phyloP scores from a whole-genome alignment of 2,329 filamentous ascomycete genomes.

The Chaetomium globosum region DNA sequence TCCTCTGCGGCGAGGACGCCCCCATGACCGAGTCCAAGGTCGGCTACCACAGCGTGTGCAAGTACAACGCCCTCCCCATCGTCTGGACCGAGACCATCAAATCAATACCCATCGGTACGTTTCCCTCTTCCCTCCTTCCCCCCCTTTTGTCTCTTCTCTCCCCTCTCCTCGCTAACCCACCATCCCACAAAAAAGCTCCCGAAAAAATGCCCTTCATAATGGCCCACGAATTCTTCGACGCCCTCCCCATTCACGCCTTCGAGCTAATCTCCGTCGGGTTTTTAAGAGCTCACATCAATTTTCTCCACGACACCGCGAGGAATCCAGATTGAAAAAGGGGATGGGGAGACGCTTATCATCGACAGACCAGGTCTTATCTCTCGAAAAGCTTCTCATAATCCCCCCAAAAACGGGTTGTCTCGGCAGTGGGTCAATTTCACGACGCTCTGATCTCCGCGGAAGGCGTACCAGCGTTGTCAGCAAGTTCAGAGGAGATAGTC shows the following conservation, averaged over 20 bases:
- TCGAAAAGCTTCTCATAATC: not conserved
- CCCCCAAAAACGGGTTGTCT: not conserved
- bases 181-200: slow-evolving; percentile 49
- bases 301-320: not conserved
- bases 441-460: not conserved
- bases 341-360: not conserved
- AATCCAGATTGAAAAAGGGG: not conserved
- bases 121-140: slow-evolving; percentile 35
- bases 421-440: not conserved
- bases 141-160: slow-evolving; percentile 6
- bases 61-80: slow-evolving; percentile 73
- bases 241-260: slow-evolving; percentile 93
- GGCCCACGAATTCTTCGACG: slow-evolving; percentile 98
- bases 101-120: slow-evolving; percentile 69
- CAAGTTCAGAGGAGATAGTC: not conserved
- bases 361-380: not conserved
- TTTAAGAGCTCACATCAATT: not conserved
- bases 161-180: slow-evolving; percentile 16
- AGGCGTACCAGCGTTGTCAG: not conserved
- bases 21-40: slow-evolving; percentile 69
- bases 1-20: slow-evolving; percentile 75
- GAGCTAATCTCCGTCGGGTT: slow-evolving; percentile 63
- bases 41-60: slow-evolving; percentile 74
- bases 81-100: slow-evolving; percentile 90
- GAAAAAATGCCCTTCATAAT: slow-evolving; percentile 86